A percentile compares a stretch with the other conserved stretches of the same genome.
phyloP scores from a whole-genome alignment of 2,329 filamentous ascomycete species.

The Leptographium procerum region DNA sequence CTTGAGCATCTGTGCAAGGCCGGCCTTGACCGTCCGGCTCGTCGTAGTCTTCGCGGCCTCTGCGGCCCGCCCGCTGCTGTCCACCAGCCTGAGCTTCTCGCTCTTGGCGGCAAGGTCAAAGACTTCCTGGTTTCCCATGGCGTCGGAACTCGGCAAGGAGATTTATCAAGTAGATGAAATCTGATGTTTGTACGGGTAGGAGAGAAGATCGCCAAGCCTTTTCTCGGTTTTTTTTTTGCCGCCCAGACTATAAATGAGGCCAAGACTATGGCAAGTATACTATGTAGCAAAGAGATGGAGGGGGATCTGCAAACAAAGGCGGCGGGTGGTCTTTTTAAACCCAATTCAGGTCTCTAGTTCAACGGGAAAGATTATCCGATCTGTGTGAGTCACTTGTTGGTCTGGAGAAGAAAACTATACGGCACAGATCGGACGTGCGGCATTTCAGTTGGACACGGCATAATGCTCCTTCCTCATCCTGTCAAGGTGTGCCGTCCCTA shows the following conservation, averaged over 20 bases:
- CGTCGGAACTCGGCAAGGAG: too few relatives aligned
- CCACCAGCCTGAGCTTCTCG: background rate
- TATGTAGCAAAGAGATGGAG: background rate
- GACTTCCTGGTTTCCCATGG: background rate
- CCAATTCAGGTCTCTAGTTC: background rate
- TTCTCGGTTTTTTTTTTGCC: background rate
- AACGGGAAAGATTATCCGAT: background rate
- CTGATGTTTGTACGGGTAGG: too few relatives aligned
- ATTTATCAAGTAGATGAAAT: background rate
- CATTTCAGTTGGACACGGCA: too few relatives aligned
- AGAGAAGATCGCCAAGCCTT: too few relatives aligned
- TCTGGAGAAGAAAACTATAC: background rate
- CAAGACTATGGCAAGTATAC: too few relatives aligned
- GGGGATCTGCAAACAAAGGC: background rate
- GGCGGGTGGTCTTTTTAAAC: background rate
- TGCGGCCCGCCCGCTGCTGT: background rate
- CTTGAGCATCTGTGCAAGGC: conserved; percentile 95
- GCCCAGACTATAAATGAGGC: background rate
- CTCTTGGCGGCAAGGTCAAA: too few relatives aligned
- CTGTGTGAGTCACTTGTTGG: background rate
- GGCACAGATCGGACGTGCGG: background rate
- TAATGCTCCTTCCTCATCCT: background rate
- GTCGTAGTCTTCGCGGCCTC: background rate
- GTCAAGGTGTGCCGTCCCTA: background rate
- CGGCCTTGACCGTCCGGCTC: conserved; percentile 63